These are phyloP conservation scores for Porogramme epimiltina DNA, from an alignment of 1,284 basidiomycete species.

Conservation along the genomic window DNA sequence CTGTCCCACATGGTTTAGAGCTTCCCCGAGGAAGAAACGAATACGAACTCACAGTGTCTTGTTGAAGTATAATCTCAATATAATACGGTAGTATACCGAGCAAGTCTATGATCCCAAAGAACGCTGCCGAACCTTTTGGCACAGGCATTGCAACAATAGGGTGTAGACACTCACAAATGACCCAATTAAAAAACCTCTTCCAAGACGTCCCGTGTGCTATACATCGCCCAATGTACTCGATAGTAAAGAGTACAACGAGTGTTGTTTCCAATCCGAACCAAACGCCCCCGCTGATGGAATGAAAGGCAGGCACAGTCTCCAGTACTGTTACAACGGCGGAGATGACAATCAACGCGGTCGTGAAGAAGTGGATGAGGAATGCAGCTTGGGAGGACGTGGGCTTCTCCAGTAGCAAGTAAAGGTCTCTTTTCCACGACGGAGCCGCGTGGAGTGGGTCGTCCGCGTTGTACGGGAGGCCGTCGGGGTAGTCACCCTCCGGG, in stretches of 20 bases:
- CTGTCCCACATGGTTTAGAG: constrained; percentile 39
- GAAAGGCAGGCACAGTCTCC: constrained; percentile 84
- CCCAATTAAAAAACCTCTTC: constrained; percentile 62
- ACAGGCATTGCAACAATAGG: neutral
- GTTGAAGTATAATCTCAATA: constrained; percentile 78
- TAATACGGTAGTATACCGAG: constrained; percentile 87
- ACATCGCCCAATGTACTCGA: constrained; percentile 72
- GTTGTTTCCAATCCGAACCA: constrained; percentile 85
- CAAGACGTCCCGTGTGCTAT: constrained; percentile 67
- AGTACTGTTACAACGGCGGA: constrained; percentile 83
- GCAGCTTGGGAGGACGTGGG: constrained; percentile 69
- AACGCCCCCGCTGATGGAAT: constrained; percentile 64
- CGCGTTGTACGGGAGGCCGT: constrained; percentile 23
- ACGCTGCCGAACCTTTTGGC: constrained; percentile 48
- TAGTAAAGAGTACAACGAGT: constrained; percentile 80
- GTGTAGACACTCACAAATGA: constrained; percentile 55
- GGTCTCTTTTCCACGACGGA: constrained; percentile 58
- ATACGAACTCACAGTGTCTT: constrained; percentile 72
- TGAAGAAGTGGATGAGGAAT: constrained; percentile 64
- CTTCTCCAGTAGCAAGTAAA: constrained; percentile 65
- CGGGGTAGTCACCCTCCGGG: constrained; percentile 16
- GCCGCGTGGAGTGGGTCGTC: constrained; percentile 37
- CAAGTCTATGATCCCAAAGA: constrained; percentile 84
- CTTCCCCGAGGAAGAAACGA: neutral
- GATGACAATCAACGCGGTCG: constrained; percentile 63